Evolutionary conservation across 192 early-diverging fungal species (phyloP).

Genomic region (Rhizophagus prolifer): DNA sequence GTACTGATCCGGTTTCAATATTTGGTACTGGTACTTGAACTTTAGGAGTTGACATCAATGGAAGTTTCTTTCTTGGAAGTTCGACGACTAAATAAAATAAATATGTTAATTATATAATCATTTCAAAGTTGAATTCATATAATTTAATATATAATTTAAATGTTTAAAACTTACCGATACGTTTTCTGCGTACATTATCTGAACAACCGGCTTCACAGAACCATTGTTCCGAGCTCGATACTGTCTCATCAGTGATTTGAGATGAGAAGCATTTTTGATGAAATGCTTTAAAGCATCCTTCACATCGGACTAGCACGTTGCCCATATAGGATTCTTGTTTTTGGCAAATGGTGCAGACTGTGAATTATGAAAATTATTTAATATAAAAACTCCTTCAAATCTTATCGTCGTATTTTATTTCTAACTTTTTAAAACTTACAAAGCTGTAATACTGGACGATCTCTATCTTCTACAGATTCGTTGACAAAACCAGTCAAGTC

Average conservation of each 20-base stretch:
- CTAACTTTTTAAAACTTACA: slow-evolving; percentile 45
- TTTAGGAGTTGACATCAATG: slow-evolving; percentile 63
- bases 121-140: too few species aligned
- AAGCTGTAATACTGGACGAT: slow-evolving; percentile 86
- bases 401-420: too few species aligned
- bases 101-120: slow-evolving; percentile 5
- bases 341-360: slow-evolving; percentile 73
- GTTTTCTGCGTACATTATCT: slow-evolving; percentile 52
- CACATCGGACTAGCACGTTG: slow-evolving; percentile 74
- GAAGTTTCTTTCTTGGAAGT: slow-evolving; percentile 59
- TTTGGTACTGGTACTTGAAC: slow-evolving; percentile 11
- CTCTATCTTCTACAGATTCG: slow-evolving; percentile 76
- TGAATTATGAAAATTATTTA: background rate
- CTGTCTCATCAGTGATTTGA: slow-evolving; percentile 47
- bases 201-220: slow-evolving; percentile 63
- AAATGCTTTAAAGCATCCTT: slow-evolving; percentile 81
- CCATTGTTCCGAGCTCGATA: slow-evolving; percentile 51
- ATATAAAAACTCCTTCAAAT: background rate
- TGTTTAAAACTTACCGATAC: slow-evolving; percentile 42
- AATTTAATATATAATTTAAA: background rate
- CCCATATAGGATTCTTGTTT: slow-evolving; percentile 58
- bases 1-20: slow-evolving; percentile 24
- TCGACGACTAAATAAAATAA: slow-evolving; percentile 45
- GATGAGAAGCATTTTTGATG: slow-evolving; percentile 68
- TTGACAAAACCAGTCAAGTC: slow-evolving; percentile 75